These are phyloP conservation scores for Aureobasidium mangrovei DNA, from an alignment of 2,329 filamentous ascomycete genomes.

Conservation along the genomic window DNA sequence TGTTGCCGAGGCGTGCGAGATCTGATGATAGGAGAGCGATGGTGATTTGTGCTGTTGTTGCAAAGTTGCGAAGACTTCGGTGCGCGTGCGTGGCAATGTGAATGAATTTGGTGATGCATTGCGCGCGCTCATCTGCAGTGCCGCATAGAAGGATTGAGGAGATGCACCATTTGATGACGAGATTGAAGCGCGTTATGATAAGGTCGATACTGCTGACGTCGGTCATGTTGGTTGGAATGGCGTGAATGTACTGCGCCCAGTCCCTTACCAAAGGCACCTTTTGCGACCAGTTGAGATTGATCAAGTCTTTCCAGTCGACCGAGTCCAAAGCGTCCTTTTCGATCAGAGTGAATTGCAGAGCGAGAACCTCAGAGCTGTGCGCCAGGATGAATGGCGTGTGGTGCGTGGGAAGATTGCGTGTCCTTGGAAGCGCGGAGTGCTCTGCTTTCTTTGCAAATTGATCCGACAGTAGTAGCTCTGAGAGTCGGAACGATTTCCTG, in stretches of 20 bases:
- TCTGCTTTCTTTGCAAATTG: conserved; percentile 6
- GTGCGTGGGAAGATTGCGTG: conserved; percentile 9
- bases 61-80: conserved; percentile 64
- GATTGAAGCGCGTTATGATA: conserved; percentile 77
- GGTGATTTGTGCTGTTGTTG: conserved; percentile 72
- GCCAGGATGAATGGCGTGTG: conserved; percentile 75
- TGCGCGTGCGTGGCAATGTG: conserved; percentile 72
- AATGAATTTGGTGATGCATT: conserved; percentile 71
- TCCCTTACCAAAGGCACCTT: conserved; percentile 36
- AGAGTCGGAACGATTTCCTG: conserved; percentile 6
- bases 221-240: conserved; percentile 48
- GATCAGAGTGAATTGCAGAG: conserved; percentile 76
- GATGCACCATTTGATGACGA: conserved; percentile 79
- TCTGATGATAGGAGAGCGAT: conserved; percentile 69
- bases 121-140: conserved; percentile 60
- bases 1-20: conserved; percentile 53
- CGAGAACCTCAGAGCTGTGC: conserved; percentile 68
- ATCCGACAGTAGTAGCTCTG: conserved; percentile 3
- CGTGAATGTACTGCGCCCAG: conserved; percentile 65
- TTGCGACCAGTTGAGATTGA: conserved; percentile 75
- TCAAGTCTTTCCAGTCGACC: conserved; percentile 80
- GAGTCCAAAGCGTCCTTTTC: conserved; percentile 80
- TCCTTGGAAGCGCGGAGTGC: conserved; percentile 2
- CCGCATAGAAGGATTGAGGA: conserved; percentile 71
- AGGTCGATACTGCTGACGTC: conserved; percentile 60